Base-by-base conservation (phyloP, 1,284 basidiomycete species). In the Albatrellus sp. region DNA sequence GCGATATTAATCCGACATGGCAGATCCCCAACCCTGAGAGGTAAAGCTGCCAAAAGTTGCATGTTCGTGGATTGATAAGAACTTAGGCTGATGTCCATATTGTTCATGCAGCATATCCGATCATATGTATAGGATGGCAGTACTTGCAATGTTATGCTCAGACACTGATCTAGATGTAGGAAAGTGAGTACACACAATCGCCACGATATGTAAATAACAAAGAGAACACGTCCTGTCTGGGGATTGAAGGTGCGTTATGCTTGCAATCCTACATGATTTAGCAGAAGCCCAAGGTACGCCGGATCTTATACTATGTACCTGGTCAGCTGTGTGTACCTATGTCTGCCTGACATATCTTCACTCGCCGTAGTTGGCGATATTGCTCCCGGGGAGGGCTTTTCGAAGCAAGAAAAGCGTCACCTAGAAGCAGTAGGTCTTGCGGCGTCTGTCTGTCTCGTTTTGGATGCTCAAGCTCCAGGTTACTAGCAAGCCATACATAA, bases 121-220 rank as follows among this genome's bases (percentile, higher is more conserved):
- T 60, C 93, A 98, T 59, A 97, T 96, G 93, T 94, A 96, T 61
- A 74, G 94, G 45, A 98, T 98, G 94, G 85, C 90, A 1, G 63
- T 97, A 17, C 72, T 98, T 38, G 84, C 90, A 1, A 82, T 97
- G 76, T 84, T 91, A 51, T 75, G 73, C 1, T 77, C 78, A 1
- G 87, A 87, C 51, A 43, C 68, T 3, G 69, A 63, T 0, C 71
- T 94, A 7, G 88, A 96, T 58, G 70, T 91, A 7, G 64, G 80
- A 34, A 90, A 85, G 84, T 85, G 51, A 45, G 70, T 54, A 6
- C 12, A 11, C 9, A 28, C n/a, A 36, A 7, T 7, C 4, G 24
- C 7, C 24, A 7, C 7, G 24, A 7, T 24, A 7, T 24, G 24
- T 24, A 7, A 24, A 24, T 24, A 7, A 24, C 7, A 7, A 24